Base-by-base conservation (phyloP, 2,329 filamentous ascomycete genomes). In the Didymella glomerata region DNA sequence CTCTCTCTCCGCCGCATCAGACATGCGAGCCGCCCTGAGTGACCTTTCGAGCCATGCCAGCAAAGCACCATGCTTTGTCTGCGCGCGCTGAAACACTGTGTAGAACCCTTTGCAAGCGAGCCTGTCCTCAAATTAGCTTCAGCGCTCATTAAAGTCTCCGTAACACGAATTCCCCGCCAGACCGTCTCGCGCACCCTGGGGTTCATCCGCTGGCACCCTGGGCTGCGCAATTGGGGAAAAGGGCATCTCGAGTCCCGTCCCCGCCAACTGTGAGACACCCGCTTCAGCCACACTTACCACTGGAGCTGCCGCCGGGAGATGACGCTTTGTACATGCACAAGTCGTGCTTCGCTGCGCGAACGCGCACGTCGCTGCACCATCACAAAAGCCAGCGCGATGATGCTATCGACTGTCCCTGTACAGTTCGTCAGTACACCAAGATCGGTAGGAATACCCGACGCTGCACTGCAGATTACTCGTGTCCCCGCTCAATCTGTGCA, bases 31-130 rank as follows among this genome's bases (percentile, higher is more conserved):
- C 34, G 71, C 66, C 56, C 57, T 61, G 61, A 79, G 64, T 61
- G 76, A 73, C 50, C 45, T 58, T 48, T 69, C 81, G 60, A 97
- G 77, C 92, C 92, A 97, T 30, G 73, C 75, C 57, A 97, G 76
- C 14, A 93, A 83, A 28, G 78, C 77, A 5, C 70, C 71, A 76
- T 92, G 91, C 54, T 82, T 84, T 32, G 89, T 88, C 81, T 96
- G 93, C 74, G 90, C 92, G 66, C 82, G 84, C 47, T 77, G 74
- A 68, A 97, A 81, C 27, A 95, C 88, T 50, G 82, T 79, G 45
- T 81, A 75, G 69, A 96, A 96, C 5, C 92, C 92, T 27, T 82
- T 81, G 50, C 88, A 86, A 0, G 88, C 89, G 59, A 94, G 80
- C 81, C 88, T 90, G 62, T 66, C 62, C 60, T 61, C 51, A 60